Conservation (phyloP, 2,329 filamentous ascomycete genomes). For the Penicillium sp. region DNA sequence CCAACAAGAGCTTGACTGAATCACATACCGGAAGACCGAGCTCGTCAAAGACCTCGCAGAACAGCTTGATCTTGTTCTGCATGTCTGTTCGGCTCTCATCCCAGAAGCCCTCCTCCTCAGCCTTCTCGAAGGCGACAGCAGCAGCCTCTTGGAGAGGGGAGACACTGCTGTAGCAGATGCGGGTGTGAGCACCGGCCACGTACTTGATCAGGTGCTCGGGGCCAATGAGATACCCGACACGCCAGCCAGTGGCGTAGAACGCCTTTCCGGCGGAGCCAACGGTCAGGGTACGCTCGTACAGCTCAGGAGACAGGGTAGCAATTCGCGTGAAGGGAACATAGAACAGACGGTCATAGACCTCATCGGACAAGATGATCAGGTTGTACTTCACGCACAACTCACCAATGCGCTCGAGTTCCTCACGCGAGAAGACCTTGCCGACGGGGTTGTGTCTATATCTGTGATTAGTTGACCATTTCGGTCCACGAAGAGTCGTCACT, state of each 20-base stretch:
- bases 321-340: slow-evolving; percentile 95
- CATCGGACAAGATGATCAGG: slow-evolving; percentile 88
- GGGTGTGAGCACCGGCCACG: slow-evolving; percentile 87
- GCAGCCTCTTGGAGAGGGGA: slow-evolving; percentile 93
- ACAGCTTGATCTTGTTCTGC: slow-evolving; percentile 82
- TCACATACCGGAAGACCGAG: slow-evolving; percentile 64
- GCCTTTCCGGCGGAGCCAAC: slow-evolving; percentile 97
- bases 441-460: slow-evolving; percentile 76
- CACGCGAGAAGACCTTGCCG: slow-evolving; percentile 87
- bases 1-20: neutral
- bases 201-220: slow-evolving; percentile 86
- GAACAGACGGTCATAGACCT: slow-evolving; percentile 93
- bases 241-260: slow-evolving; percentile 97
- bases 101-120: slow-evolving; percentile 86
- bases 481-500: slow-evolving; percentile 6
- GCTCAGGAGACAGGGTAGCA: slow-evolving; percentile 84
- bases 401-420: slow-evolving; percentile 81
- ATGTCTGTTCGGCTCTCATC: slow-evolving; percentile 79
- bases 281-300: slow-evolving; percentile 84
- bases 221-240: slow-evolving; percentile 92
- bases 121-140: slow-evolving; percentile 90
- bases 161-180: slow-evolving; percentile 94
- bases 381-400: slow-evolving; percentile 89
- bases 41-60: slow-evolving; percentile 80
- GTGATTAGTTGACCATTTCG: slow-evolving; percentile 13